Conservation (phyloP, 768 basidiomycete genomes). For the Suillus subaureus region DNA sequence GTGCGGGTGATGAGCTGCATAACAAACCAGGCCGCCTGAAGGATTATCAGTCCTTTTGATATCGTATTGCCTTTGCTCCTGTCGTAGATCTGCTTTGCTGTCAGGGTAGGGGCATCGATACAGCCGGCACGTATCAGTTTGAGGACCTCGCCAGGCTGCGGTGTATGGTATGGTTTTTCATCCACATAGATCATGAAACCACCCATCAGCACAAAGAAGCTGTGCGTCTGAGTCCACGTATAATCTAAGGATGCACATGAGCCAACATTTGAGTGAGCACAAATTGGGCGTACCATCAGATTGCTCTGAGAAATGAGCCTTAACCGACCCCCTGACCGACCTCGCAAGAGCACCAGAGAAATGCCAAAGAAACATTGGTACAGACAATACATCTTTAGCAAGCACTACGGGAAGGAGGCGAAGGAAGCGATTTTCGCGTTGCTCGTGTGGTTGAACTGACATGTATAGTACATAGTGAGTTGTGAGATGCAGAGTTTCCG, state of each 20-base stretch:
- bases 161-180: not conserved
- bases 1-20: slow-evolving; percentile 31
- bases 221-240: slow-evolving; percentile 7
- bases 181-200: slow-evolving; percentile 20
- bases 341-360: not conserved
- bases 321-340: not conserved
- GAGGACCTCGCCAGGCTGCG: not conserved
- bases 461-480: not conserved
- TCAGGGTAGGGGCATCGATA: slow-evolving; percentile 7
- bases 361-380: too few relatives aligned
- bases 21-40: slow-evolving; percentile 40
- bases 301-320: not conserved
- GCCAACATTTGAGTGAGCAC: too few relatives aligned
- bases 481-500: not conserved
- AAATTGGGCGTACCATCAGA: not conserved
- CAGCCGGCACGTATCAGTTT: not conserved
- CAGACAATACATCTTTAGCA: too few relatives aligned
- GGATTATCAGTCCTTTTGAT: slow-evolving; percentile 9
- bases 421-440: too few relatives aligned
- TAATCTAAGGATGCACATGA: not conserved
- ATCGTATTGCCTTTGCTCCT: slow-evolving; percentile 37
- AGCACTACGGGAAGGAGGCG: too few relatives aligned
- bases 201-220: slow-evolving; percentile 15
- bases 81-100: slow-evolving; percentile 21
- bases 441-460: not conserved